Evolutionary conservation across 2,329 filamentous ascomycete species (phyloP).

Genomic region (Fusarium napiforme): DNA sequence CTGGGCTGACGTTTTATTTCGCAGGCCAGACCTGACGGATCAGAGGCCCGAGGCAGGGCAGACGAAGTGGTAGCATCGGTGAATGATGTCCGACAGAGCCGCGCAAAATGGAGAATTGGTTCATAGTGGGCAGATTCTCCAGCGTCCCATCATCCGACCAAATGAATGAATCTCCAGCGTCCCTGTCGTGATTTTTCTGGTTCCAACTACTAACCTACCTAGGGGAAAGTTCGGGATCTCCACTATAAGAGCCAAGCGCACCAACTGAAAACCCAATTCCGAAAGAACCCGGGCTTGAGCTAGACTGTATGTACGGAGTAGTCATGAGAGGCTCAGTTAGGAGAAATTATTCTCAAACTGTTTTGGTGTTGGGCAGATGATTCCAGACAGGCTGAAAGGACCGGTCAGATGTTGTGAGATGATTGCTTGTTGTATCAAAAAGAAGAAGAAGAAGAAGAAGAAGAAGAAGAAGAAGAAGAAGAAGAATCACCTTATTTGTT

Average conservation of each 20-base stretch:
- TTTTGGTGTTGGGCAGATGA: neutral
- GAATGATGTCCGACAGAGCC: constrained; percentile 24
- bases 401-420: neutral
- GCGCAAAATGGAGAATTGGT: constrained; percentile 3
- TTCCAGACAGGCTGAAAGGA: constrained; percentile 12
- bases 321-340: constrained; percentile 2
- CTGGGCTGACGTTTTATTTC: constrained; percentile 19
- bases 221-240: constrained; percentile 36
- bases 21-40: constrained; percentile 14
- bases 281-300: constrained; percentile 35
- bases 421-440: neutral
- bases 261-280: constrained; percentile 25
- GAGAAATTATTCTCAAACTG: neutral
- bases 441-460: too few relatives aligned
- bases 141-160: neutral
- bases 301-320: neutral
- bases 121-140: constrained; percentile 28
- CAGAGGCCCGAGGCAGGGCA: constrained; percentile 31
- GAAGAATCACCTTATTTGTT: neutral
- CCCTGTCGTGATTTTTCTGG: constrained; percentile 12
- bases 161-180: neutral
- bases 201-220: neutral
- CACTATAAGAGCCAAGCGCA: constrained; percentile 26
- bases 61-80: neutral
- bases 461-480: neutral